Evolutionary conservation across 495 filamentous ascomycete genomes (phyloP), one percentile per base, ranked within the genome.

Genomic region (Peziza echinospora): DNA sequence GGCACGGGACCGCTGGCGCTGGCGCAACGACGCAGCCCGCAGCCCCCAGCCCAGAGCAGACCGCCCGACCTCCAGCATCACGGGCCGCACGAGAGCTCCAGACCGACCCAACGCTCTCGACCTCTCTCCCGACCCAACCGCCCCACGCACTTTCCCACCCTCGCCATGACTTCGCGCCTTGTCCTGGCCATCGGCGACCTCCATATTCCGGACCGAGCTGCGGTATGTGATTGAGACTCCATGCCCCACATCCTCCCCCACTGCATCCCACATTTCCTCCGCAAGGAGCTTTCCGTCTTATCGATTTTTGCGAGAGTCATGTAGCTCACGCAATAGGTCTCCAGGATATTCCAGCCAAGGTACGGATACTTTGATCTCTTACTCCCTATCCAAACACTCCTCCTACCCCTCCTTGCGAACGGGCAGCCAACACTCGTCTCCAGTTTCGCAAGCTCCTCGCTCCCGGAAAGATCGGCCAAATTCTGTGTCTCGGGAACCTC

Each of bases 391-490:
- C n/a, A n/a, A 44, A 43, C 34, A 30, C 42, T 34, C 41, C 48
- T 43, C 22, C 40, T 34, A 23, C 43, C 47, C 44, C 26, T 54
- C 44, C 45, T 41, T 24, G 43, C 50, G 23, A 45, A 10, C 23
- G 30, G 49, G 26, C 19, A 24, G 23, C 44, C 47, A 47, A 26
- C 16, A 45, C 37, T 39, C 42, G 25, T 25, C 45, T 26, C 30
- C 63, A 96, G 86, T 99, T 99, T 74, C 84, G 84, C 59, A 96
- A 94, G 62, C 89, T 99, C 62, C 77, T 99, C 53, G 81, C 85
- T 10, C 89, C 91, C 8, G 91, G 91, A 56, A 96, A 96, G 67
- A 99, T 99, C 58, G 82, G 80, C 50, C 89, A 99, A 63, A 96
- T 85, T 41, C 75, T 99, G 50, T 96, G 89, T 63, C 76, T 99